Percentiles rank a stretch among this genome's conserved stretches.
Evolutionary conservation across 139 green algal genomes (phyloP).

Genomic region (Chlamydomonas asymmetrica): DNA sequence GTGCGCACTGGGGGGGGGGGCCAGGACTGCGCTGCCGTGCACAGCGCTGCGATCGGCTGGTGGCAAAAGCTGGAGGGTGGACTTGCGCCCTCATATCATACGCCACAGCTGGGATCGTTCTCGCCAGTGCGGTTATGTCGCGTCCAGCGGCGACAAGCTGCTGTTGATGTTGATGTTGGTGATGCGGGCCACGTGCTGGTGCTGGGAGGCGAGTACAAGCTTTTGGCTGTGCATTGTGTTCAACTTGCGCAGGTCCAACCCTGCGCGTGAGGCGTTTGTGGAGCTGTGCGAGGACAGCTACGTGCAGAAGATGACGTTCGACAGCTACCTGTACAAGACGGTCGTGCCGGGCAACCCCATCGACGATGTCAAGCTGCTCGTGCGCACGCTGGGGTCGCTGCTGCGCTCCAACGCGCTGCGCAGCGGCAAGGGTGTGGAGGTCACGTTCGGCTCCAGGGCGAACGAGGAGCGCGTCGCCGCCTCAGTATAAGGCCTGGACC

Average conservation of each 20-base stretch:
- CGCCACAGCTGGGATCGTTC: too few species aligned
- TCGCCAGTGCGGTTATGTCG: too few species aligned
- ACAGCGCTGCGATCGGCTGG: too few species aligned
- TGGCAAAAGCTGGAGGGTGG: too few species aligned
- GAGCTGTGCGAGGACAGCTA: conserved; percentile 98
- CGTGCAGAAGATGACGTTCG: conserved; percentile 99
- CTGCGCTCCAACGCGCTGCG: conserved; percentile 94
- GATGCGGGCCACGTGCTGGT: too few species aligned
- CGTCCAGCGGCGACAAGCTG: too few species aligned
- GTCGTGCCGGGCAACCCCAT: conserved; percentile 98
- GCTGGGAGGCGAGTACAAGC: too few species aligned
- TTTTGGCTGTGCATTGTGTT: too few species aligned
- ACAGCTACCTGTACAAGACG: conserved; percentile 99
- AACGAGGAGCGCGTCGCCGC: conserved; percentile 52
- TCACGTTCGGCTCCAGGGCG: conserved; percentile 72
- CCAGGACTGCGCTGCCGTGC: too few species aligned
- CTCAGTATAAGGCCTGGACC: too few species aligned
- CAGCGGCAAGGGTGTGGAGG: conserved; percentile 55
- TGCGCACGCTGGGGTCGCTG: conserved; percentile 86
- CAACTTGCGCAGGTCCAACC: conserved; percentile 89
- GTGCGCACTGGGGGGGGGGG: not conserved
- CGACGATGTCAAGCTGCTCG: conserved; percentile 96
- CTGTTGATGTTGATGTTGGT: too few species aligned
- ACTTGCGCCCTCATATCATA: too few species aligned
- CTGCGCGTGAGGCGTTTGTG: conserved; percentile 97